phyloP scores from a whole-genome alignment of 2,329 filamentous ascomycete genomes.

The Mycosphaerella sp. region DNA sequence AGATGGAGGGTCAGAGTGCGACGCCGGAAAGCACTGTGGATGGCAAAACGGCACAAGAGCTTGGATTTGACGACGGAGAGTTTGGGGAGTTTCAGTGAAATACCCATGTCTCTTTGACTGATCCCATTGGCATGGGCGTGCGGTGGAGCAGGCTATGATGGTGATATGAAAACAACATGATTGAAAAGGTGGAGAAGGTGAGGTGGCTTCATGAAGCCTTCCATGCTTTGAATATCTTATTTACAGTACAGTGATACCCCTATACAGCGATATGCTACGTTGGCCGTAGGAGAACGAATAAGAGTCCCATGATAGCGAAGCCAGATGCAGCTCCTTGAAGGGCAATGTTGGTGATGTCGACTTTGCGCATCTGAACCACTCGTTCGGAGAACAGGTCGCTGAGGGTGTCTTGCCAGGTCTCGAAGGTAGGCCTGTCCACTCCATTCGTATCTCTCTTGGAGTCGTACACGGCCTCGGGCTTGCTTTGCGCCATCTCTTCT shows the following conservation, averaged over 20 bases:
- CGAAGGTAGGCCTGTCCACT: constrained; percentile 7
- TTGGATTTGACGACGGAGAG: constrained; percentile 82
- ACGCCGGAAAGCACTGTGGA: constrained; percentile 52
- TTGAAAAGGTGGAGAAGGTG: too few species aligned
- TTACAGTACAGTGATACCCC: constrained; percentile 5
- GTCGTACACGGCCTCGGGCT: neutral
- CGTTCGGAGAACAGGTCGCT: constrained; percentile 40
- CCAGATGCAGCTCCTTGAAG: constrained; percentile 42
- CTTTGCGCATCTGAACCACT: constrained; percentile 39
- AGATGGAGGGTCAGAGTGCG: constrained; percentile 47
- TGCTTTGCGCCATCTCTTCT: neutral
- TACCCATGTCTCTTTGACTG: neutral
- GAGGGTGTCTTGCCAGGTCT: constrained; percentile 20
- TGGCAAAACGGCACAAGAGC: constrained; percentile 46
- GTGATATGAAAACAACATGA: too few species aligned
- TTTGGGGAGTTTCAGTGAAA: constrained; percentile 70
- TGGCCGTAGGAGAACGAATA: constrained; percentile 32
- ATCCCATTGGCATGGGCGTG: neutral
- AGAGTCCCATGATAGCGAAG: constrained; percentile 31
- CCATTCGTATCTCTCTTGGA: neutral
- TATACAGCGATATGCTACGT: constrained; percentile 20
- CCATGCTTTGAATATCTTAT: neutral
- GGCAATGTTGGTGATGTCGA: constrained; percentile 42
- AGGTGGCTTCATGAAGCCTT: neutral
- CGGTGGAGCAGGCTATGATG: too few species aligned